A percentile compares a stretch with the other conserved stretches of the same genome.
Conservation (phyloP, 768 basidiomycete genomes). For the Tricholomella constricta region DNA sequence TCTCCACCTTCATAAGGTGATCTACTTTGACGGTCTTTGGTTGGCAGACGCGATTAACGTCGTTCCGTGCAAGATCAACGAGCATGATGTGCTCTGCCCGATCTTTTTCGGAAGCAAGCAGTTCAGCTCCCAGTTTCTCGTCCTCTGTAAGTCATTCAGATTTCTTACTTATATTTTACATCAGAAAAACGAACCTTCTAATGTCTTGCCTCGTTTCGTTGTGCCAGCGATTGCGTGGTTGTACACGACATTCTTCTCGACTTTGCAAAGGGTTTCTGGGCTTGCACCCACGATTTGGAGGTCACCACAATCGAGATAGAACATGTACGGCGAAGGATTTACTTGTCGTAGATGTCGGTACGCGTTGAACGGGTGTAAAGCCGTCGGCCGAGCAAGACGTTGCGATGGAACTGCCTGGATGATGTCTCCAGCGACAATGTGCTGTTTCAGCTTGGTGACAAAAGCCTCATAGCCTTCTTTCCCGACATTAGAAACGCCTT, state of each 20-base stretch:
- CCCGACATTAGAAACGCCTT: slow-evolving; percentile 88
- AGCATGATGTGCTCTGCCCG: slow-evolving; percentile 99
- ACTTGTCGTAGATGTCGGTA: slow-evolving; percentile 92
- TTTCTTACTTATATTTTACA: slow-evolving; percentile 2
- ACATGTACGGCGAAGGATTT: slow-evolving; percentile 99
- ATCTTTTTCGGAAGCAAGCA: slow-evolving; percentile 89
- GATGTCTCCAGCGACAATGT: slow-evolving; percentile 95
- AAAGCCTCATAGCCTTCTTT: slow-evolving; percentile 89
- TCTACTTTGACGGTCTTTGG: slow-evolving; percentile 96
- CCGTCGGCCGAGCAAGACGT: slow-evolving; percentile 80
- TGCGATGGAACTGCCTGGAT: slow-evolving; percentile 99
- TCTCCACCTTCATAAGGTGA: slow-evolving; percentile 89
- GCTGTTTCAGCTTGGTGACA: slow-evolving; percentile 90
- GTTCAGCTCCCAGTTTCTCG: slow-evolving; percentile 66
- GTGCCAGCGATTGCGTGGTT: slow-evolving; percentile 99
- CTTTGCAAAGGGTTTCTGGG: slow-evolving; percentile 96
- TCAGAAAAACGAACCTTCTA: slow-evolving; percentile 62
- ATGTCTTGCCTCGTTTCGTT: slow-evolving; percentile 79
- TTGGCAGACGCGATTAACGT: slow-evolving; percentile 96
- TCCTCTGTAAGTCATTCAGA: slow-evolving; percentile 69
- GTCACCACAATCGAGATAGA: slow-evolving; percentile 92
- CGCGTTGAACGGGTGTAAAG: slow-evolving; percentile 95
- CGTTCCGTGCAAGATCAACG: slow-evolving; percentile 96
- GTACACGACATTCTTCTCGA: slow-evolving; percentile 87
- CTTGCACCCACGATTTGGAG: slow-evolving; percentile 97